These are phyloP conservation scores for Erythrophleum ivorense DNA, from an alignment of 331 rosid genomes.

Conservation along the genomic window DNA sequence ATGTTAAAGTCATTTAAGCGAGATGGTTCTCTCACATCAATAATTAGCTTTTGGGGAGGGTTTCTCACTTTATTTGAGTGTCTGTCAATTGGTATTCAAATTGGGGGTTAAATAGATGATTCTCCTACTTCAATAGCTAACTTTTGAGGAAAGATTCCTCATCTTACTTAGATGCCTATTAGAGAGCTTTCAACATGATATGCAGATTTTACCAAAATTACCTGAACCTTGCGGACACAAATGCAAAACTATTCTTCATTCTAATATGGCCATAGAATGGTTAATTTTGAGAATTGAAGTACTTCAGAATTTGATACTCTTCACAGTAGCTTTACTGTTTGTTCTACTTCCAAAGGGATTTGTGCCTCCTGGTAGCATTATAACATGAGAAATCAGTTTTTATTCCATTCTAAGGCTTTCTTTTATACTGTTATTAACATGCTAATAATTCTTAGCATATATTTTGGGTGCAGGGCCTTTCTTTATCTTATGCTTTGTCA, in stretches of 20 bases:
- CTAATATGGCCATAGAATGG: conserved; percentile 69
- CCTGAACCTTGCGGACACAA: conserved; percentile 57
- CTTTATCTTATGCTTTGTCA: conserved; percentile 68
- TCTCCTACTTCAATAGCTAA: no score
- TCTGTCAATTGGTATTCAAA: no score
- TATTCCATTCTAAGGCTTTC: not conserved
- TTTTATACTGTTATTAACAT: not conserved
- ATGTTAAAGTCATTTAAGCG: no score
- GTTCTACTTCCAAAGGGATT: conserved; percentile 59
- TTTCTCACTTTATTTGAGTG: no score
- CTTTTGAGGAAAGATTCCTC: no score
- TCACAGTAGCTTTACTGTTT: conserved; percentile 58
- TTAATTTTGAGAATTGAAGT: conserved; percentile 59
- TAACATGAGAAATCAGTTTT: not conserved
- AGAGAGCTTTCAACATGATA: conserved; percentile 55
- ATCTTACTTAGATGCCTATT: no score
- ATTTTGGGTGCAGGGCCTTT: conserved; percentile 50
- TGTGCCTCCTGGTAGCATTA: conserved; percentile 52
- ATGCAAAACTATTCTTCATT: conserved; percentile 63
- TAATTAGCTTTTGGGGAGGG: no score
- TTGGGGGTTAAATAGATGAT: no score
- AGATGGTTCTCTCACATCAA: no score
- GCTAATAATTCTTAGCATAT: not conserved
- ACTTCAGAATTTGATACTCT: conserved; percentile 67
- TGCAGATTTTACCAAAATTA: conserved; percentile 56